Conservation (phyloP, 768 basidiomycete species). For the Tricholoma saponaceum region DNA sequence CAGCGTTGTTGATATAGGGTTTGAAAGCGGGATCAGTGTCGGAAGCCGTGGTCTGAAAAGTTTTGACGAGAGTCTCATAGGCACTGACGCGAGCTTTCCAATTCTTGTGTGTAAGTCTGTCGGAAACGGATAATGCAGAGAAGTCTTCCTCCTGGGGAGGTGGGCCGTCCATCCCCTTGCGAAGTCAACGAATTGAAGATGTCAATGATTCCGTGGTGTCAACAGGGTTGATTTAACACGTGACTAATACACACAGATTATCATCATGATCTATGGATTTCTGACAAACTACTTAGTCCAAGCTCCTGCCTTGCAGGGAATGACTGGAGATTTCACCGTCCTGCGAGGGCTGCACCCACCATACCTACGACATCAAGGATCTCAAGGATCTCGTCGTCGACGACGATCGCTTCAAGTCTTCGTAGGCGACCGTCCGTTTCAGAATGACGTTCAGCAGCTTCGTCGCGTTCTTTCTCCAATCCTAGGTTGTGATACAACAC, state of each 20-base stretch:
- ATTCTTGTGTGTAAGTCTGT: constrained; percentile 90
- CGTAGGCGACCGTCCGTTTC: constrained; percentile 38
- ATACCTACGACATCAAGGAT: constrained; percentile 56
- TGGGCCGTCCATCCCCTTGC: constrained; percentile 74
- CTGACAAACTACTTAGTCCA: no score
- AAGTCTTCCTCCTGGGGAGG: constrained; percentile 95
- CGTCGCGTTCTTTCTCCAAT: constrained; percentile 50
- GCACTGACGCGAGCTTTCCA: constrained; percentile 98
- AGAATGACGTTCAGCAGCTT: constrained; percentile 44
- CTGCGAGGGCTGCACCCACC: constrained; percentile 54
- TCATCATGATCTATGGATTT: neutral
- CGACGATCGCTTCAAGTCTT: constrained; percentile 36
- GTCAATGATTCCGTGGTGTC: constrained; percentile 4
- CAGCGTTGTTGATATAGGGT: constrained; percentile 76
- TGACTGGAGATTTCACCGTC: constrained; percentile 16
- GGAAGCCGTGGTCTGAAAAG: constrained; percentile 84
- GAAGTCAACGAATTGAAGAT: constrained; percentile 2
- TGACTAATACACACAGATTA: constrained; percentile 3
- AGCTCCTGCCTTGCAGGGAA: neutral
- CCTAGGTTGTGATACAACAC: constrained; percentile 71
- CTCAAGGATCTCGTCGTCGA: constrained; percentile 49
- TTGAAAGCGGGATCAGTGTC: constrained; percentile 94
- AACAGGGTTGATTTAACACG: constrained; percentile 10
- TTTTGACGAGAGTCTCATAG: constrained; percentile 84
- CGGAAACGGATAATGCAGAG: constrained; percentile 67